These are phyloP conservation scores for Epichloe amarillans DNA, from an alignment of 2,329 filamentous ascomycete genomes.

Conservation along the genomic window DNA sequence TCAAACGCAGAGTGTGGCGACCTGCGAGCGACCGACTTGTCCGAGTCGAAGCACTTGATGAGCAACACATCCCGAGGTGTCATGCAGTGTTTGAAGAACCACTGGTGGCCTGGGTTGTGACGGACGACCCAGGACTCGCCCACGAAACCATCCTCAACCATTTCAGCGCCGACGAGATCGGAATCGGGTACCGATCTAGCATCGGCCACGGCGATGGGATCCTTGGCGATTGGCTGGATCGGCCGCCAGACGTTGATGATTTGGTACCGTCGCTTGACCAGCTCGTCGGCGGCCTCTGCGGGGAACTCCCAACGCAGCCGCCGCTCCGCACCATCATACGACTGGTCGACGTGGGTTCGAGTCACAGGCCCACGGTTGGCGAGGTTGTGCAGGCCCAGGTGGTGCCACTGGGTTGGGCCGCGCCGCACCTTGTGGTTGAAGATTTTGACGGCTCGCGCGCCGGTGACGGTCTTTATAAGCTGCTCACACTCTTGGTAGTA, in stretches of 20 bases:
- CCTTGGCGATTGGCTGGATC: slow-evolving; percentile 25
- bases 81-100: slow-evolving; percentile 40
- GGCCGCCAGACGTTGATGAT: slow-evolving; percentile 37
- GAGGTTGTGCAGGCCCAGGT: slow-evolving; percentile 49
- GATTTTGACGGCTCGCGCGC: slow-evolving; percentile 45
- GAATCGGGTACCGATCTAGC: slow-evolving; percentile 34
- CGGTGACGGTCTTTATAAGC: slow-evolving; percentile 47
- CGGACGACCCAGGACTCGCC: slow-evolving; percentile 36
- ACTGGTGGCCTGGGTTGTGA: slow-evolving; percentile 29
- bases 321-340: slow-evolving; percentile 27
- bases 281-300: slow-evolving; percentile 27
- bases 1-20: slow-evolving; percentile 42
- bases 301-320: slow-evolving; percentile 27
- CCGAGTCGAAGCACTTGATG: slow-evolving; percentile 54
- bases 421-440: slow-evolving; percentile 63
- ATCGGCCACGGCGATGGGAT: slow-evolving; percentile 41
- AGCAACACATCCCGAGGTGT: slow-evolving; percentile 39
- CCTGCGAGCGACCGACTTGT: slow-evolving; percentile 34
- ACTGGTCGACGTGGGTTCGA: slow-evolving; percentile 39
- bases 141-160: slow-evolving; percentile 35
- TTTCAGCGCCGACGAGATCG: slow-evolving; percentile 34
- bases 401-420: slow-evolving; percentile 44
- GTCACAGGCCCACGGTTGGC: slow-evolving; percentile 32
- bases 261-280: slow-evolving; percentile 29
- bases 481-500: slow-evolving; percentile 65